phyloP scores from a whole-genome alignment of 2,329 filamentous ascomycete species.

The Aspergillus ochraceus region DNA sequence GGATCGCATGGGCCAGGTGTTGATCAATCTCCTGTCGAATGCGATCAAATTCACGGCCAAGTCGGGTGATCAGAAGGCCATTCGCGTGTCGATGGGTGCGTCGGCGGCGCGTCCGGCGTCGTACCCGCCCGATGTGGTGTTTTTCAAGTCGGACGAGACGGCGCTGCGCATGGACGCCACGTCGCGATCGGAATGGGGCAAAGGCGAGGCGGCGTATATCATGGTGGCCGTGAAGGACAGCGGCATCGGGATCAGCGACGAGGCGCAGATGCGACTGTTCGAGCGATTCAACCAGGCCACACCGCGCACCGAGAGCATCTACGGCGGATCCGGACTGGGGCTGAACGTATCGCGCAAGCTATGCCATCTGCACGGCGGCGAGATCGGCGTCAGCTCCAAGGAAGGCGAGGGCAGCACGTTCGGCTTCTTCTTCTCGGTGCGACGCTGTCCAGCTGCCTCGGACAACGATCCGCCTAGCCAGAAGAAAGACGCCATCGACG shows the following conservation, averaged over 20 bases:
- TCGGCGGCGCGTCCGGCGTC: conserved; percentile 47
- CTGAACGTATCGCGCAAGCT: conserved; percentile 76
- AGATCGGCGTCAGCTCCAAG: conserved; percentile 68
- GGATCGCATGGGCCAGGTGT: conserved; percentile 71
- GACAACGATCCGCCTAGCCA: neutral
- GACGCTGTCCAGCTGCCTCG: conserved; percentile 12
- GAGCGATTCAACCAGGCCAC: conserved; percentile 77
- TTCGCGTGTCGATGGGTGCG: conserved; percentile 56
- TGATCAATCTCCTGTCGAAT: conserved; percentile 79
- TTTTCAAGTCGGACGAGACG: conserved; percentile 24
- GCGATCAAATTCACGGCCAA: conserved; percentile 76
- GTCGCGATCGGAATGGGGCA: conserved; percentile 53
- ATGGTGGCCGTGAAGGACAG: conserved; percentile 76
- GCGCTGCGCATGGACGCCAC: conserved; percentile 32
- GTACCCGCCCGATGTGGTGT: conserved; percentile 36
- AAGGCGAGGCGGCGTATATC: conserved; percentile 62
- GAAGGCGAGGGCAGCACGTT: conserved; percentile 58
- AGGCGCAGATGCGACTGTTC: conserved; percentile 74
- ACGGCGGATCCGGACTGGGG: conserved; percentile 76
- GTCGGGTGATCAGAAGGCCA: conserved; percentile 38
- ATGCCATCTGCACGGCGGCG: conserved; percentile 77
- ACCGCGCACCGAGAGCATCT: conserved; percentile 73
- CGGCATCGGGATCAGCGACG: conserved; percentile 68
- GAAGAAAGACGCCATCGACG: conserved; percentile 10
- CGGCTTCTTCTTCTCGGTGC: conserved; percentile 58